Conservation (phyloP, 768 basidiomycete genomes). For the Rhodocollybia butyracea region DNA sequence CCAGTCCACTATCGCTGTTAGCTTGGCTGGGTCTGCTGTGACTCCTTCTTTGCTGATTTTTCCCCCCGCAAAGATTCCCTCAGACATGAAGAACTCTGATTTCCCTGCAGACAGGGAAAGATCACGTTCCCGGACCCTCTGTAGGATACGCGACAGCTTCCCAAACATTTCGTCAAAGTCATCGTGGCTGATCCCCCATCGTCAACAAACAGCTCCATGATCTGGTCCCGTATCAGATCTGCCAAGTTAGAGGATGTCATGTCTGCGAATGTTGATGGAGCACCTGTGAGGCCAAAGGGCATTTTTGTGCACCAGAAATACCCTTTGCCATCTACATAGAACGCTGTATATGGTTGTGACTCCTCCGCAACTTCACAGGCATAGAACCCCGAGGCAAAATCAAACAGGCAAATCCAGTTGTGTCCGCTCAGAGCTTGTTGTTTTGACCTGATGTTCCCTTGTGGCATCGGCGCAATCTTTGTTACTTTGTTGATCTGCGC, state of each 20-base stretch:
- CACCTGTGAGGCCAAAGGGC: no score
- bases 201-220: conserved; percentile 21
- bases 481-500: no score
- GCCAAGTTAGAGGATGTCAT: conserved; percentile 1
- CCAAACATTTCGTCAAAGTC: conserved; percentile 15
- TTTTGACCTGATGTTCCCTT: conserved; percentile 34
- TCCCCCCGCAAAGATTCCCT: conserved; percentile 4
- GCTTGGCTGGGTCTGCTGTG: no score
- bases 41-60: conserved; percentile 5
- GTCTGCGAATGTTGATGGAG: conserved; percentile 16
- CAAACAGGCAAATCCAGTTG: conserved; percentile 29
- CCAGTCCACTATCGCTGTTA: conserved; percentile 8
- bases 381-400: conserved; percentile 26
- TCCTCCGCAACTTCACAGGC: not conserved
- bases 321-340: conserved; percentile 25
- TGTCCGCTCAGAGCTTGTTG: conserved; percentile 34
- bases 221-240: not conserved
- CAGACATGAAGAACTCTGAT: conserved; percentile 11
- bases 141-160: conserved; percentile 7
- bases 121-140: not conserved
- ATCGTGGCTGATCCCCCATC: conserved; percentile 22
- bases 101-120: conserved; percentile 31
- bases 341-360: not conserved
- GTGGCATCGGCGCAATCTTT: no score
- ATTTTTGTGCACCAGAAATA: conserved; percentile 28